Percentiles rank a stretch among this genome's conserved stretches.
Conservation (phyloP, 352 stramenopile genomes). For the Phytophthora pinifolia region DNA sequence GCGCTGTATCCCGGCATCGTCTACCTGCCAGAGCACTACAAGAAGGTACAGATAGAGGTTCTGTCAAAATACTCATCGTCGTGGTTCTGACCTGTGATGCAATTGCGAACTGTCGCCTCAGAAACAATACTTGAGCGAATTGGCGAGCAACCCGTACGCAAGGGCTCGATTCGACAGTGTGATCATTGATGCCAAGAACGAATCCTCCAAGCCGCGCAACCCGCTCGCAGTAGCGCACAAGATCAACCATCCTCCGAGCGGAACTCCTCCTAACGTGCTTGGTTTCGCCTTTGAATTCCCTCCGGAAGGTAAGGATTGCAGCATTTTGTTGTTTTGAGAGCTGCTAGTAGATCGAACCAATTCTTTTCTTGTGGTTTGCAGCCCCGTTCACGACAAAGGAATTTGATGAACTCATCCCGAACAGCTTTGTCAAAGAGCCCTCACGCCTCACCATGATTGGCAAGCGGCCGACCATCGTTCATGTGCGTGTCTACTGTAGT, state of each 20-base stretch:
- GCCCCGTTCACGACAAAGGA: slow-evolving; percentile 68
- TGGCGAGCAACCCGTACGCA: slow-evolving; percentile 79
- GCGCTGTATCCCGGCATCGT: slow-evolving; percentile 77
- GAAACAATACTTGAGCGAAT: slow-evolving; percentile 60
- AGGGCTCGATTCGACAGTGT: slow-evolving; percentile 85
- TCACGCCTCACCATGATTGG: slow-evolving; percentile 83
- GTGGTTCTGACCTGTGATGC: too few species aligned
- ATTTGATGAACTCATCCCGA: slow-evolving; percentile 75
- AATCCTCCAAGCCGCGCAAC: slow-evolving; percentile 59
- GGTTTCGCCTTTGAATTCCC: slow-evolving; percentile 85
- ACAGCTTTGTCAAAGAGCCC: slow-evolving; percentile 78
- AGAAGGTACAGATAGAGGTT: slow-evolving; percentile 49
- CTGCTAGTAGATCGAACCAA: slow-evolving; percentile 3
- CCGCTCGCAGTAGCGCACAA: slow-evolving; percentile 79
- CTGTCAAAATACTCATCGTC: too few species aligned
- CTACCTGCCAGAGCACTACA: slow-evolving; percentile 86
- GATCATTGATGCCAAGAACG: slow-evolving; percentile 84
- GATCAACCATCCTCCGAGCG: slow-evolving; percentile 82
- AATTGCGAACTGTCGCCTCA: slow-evolving; percentile 1
- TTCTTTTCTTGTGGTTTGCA: too few species aligned
- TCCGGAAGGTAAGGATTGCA: slow-evolving; percentile 41
- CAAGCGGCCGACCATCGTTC: slow-evolving; percentile 74
- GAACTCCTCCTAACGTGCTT: slow-evolving; percentile 73
- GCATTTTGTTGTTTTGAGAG: background rate
- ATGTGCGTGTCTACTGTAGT: slow-evolving; percentile 41